Base-by-base conservation (phyloP, 2,329 filamentous ascomycete species). In the Fusarium miscanthi region DNA sequence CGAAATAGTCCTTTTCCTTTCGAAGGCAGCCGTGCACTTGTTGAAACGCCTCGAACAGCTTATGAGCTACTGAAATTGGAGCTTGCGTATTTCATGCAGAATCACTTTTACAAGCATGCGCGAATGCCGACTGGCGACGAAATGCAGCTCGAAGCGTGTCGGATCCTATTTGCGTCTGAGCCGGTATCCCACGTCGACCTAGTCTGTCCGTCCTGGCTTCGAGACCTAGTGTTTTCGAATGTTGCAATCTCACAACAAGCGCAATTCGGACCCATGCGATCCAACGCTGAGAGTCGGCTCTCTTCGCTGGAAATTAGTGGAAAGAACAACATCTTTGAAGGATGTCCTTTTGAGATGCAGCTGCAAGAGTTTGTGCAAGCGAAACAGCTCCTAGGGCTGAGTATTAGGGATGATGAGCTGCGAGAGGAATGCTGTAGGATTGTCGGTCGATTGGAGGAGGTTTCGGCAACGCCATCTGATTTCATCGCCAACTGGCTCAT, bases 251-350 rank as follows among this genome's bases (percentile, higher is more conserved):
- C 72, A 0, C 68, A 70, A 6, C 70, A 67, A 23, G 79, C 79
- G 1, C 76, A 74, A 13, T 72, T 80, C 11, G 71, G 72, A 6
- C 77, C 78, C 0, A 63, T 80, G 54, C 38, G 78, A 11, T 74
- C 77, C 0, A 53, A 73, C 3, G 63, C 70, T 2, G 78, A 80
- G 49, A 65, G 72, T 8, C 72, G 78, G 3, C 58, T 80, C 2
- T 68, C 63, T 0, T 64, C 71, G 0, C 59, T 79, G 13, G 69
- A 66, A 21, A 79, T 80, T 6, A 79, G 76, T 3, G 79, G 78
- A 1, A 79, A 80, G 53, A 62, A 76, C 0, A 74, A 73, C 6
- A 73, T 80, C 0, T 80, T 80, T 9, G 77, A 80, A 7, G 58
- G 60, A 1, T 80, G 79, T 54, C 70, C 74, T 4, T 75, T 80